A percentile compares a stretch with the other conserved stretches of the same genome.
Evolutionary conservation across 257 asterid species (phyloP).

Genomic region (Rubia yunnanensis): DNA sequence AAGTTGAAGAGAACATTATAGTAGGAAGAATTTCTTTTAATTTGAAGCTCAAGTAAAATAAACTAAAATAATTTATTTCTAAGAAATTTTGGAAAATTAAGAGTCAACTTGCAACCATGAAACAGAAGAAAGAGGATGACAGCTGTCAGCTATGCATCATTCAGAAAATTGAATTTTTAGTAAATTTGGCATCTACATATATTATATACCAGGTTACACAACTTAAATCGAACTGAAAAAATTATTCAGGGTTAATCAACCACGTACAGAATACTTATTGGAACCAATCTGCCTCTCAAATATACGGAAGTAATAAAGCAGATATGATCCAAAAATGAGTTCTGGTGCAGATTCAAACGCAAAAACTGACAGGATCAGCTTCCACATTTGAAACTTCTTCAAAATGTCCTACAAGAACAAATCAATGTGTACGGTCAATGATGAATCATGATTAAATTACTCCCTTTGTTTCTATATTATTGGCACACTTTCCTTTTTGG

Average conservation of each 20-base stretch:
- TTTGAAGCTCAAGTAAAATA: neutral
- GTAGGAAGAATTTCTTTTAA: neutral
- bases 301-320: constrained; percentile 92
- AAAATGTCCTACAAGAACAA: constrained; percentile 63
- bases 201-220: neutral
- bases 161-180: neutral
- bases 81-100: neutral
- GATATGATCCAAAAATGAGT: constrained; percentile 77
- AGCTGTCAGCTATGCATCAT: neutral
- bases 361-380: constrained; percentile 75
- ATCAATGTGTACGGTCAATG: constrained; percentile 10
- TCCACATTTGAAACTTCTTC: constrained; percentile 85
- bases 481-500: too few relatives aligned
- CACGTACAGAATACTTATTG: constrained; percentile 84
- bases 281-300: constrained; percentile 99
- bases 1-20: neutral
- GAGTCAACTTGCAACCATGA: neutral
- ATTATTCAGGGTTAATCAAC: constrained; percentile 13
- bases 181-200: neutral
- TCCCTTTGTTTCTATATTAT: too few relatives aligned
- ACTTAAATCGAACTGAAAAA: neutral
- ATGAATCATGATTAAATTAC: neutral
- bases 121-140: neutral
- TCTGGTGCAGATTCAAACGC: constrained; percentile 96
- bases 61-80: neutral